Conservation (phyloP, 2,329 filamentous ascomycete species). For the Penicillium sp. region DNA sequence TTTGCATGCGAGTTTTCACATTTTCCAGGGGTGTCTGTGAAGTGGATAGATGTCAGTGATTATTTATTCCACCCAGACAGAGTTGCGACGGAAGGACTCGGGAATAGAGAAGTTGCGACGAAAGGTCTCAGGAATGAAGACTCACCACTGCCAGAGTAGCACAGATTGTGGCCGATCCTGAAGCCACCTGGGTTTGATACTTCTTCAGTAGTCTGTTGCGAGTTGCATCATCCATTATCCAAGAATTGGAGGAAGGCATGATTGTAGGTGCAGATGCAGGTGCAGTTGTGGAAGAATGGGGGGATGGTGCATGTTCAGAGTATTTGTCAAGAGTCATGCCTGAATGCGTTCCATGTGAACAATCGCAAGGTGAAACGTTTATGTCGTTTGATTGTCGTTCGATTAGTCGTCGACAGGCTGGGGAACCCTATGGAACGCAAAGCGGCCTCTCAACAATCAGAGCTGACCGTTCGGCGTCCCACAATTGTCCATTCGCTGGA, state of each 20-base stretch:
- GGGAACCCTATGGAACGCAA: conserved; percentile 50
- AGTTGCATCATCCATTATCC: conserved; percentile 38
- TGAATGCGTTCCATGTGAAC: conserved; percentile 29
- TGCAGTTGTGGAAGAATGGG: conserved; percentile 32
- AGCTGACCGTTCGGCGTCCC: conserved; percentile 49
- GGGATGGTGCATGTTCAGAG: conserved; percentile 40
- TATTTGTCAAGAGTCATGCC: conserved; percentile 38
- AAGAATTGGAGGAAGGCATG: conserved; percentile 31
- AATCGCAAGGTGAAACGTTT: conserved; percentile 1
- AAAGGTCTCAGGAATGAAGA: background rate
- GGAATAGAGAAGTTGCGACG: background rate
- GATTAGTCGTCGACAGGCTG: conserved; percentile 29
- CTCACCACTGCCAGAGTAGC: conserved; percentile 45
- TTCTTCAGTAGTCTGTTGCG: conserved; percentile 43
- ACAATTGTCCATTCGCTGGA: conserved; percentile 42
- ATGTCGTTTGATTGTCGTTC: background rate
- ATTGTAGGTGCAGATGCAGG: conserved; percentile 18
- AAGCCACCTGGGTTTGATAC: conserved; percentile 46
- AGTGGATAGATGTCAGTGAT: conserved; percentile 9
- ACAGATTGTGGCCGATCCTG: conserved; percentile 42
- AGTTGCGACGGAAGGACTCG: background rate
- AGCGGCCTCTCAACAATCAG: conserved; percentile 45
- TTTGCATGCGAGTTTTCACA: conserved; percentile 48
- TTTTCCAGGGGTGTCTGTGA: conserved; percentile 45
- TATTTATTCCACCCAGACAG: background rate